Percentiles rank a stretch among this genome's conserved stretches.
These are phyloP conservation scores for Hygrocybe coccinea DNA, from an alignment of 768 basidiomycete species.

Conservation along the genomic window DNA sequence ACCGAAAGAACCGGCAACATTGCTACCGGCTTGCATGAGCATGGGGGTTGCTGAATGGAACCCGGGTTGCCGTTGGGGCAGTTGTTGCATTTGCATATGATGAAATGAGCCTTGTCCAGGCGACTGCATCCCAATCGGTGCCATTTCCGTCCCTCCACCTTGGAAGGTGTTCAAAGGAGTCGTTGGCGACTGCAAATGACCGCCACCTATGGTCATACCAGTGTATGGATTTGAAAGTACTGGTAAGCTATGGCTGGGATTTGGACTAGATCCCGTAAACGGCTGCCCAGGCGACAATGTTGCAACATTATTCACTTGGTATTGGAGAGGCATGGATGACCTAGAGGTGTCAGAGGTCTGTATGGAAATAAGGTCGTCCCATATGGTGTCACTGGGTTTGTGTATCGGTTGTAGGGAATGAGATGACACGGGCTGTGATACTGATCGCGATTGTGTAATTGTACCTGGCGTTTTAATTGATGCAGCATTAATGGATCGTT, in stretches of 20 bases:
- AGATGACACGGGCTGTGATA: constrained; percentile 22
- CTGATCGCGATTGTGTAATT: constrained; percentile 11
- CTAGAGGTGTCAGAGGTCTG: constrained; percentile 37
- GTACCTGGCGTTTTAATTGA: constrained; percentile 10
- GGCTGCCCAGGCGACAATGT: neutral
- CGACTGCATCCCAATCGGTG: too few relatives aligned
- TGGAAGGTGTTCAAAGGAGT: neutral
- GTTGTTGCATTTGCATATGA: constrained; percentile 1
- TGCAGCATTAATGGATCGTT: constrained; percentile 17
- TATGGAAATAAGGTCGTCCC: constrained; percentile 53
- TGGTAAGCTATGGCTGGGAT: neutral
- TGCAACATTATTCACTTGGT: constrained; percentile 21
- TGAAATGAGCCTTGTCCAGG: neutral
- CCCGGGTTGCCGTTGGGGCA: neutral
- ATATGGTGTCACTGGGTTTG: constrained; percentile 35
- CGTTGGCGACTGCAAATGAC: neutral
- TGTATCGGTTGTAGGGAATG: constrained; percentile 18
- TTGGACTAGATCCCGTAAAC: neutral
- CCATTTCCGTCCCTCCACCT: neutral
- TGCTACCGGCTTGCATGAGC: neutral
- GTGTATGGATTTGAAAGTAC: neutral
- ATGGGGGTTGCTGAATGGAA: neutral
- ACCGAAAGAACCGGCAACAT: neutral
- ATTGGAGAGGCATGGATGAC: constrained; percentile 52
- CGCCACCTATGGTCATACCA: neutral